A percentile compares a stretch with the other conserved stretches of the same genome.
Evolutionary conservation across 768 basidiomycete species (phyloP).

Genomic region (Trametes punicea): DNA sequence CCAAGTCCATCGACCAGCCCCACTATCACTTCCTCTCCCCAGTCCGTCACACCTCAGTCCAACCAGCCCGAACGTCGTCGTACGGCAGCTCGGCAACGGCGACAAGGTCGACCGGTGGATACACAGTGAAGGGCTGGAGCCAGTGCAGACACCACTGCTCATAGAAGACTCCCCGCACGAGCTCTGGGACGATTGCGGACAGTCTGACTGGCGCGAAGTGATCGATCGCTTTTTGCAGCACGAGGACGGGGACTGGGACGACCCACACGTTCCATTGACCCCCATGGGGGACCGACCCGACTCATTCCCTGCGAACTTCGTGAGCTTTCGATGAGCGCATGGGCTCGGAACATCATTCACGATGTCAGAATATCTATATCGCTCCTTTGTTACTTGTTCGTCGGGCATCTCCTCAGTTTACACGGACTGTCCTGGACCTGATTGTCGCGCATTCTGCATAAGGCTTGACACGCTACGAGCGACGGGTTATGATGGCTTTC

Average conservation of each 20-base stretch:
- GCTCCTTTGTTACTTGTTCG: too few relatives aligned
- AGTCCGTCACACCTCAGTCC: slow-evolving; percentile 6
- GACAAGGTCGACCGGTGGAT: slow-evolving; percentile 20
- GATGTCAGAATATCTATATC: too few relatives aligned
- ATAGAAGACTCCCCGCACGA: slow-evolving; percentile 14
- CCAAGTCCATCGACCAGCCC: slow-evolving; percentile 4
- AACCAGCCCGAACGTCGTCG: slow-evolving; percentile 7
- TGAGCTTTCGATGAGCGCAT: background rate
- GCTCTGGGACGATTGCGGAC: slow-evolving; percentile 10
- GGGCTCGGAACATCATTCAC: too few relatives aligned
- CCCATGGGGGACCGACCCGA: background rate
- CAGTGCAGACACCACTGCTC: slow-evolving; percentile 13
- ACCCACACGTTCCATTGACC: slow-evolving; percentile 1
- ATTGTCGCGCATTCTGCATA: too few relatives aligned
- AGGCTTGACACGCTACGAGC: too few relatives aligned
- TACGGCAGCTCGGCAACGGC: background rate
- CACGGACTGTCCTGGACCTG: too few relatives aligned
- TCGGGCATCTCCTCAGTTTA: too few relatives aligned
- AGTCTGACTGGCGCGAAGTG: slow-evolving; percentile 19
- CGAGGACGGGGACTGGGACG: slow-evolving; percentile 4
- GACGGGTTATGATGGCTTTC: too few relatives aligned
- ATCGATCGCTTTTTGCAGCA: slow-evolving; percentile 16
- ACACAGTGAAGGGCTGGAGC: slow-evolving; percentile 12
- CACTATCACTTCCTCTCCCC: slow-evolving; percentile 2
- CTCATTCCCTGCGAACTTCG: background rate